phyloP scores from a whole-genome alignment of 306 rosid genomes.

The Luffa aegyptiaca region DNA sequence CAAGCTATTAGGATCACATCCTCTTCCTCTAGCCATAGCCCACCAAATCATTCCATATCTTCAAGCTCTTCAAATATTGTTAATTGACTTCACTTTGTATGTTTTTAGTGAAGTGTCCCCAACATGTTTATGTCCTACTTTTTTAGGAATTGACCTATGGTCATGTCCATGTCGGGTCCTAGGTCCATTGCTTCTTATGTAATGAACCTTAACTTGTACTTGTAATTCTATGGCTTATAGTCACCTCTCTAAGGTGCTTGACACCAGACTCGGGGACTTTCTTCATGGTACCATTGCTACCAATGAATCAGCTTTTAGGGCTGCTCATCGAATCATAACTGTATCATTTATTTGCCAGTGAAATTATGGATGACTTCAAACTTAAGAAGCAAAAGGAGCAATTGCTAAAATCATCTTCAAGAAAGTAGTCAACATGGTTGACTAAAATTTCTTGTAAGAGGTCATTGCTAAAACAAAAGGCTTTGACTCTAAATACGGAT shows the following conservation, averaged over 20 bases:
- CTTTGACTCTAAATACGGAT: not conserved
- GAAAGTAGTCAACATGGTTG: not conserved
- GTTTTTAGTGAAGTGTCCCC: no score
- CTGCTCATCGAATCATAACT: not conserved
- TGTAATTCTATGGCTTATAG: not conserved
- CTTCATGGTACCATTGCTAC: not conserved
- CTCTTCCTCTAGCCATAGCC: not conserved
- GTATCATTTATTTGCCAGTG: not conserved
- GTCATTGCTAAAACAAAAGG: not conserved
- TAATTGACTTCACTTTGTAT: not conserved
- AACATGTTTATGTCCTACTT: not conserved
- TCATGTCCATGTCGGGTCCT: not conserved
- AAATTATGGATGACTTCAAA: not conserved
- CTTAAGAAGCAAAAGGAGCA: not conserved
- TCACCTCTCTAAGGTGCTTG: not conserved
- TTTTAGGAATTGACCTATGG: no score
- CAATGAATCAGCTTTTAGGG: not conserved
- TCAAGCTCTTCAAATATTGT: not conserved
- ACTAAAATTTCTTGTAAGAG: not conserved
- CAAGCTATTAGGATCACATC: no score
- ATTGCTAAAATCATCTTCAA: not conserved
- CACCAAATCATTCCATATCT: not conserved
- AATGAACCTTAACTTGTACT: not conserved
- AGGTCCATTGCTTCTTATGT: no score
- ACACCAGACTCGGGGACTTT: not conserved